These are phyloP conservation scores for Diutina rugosa DNA, from an alignment of 1,139 yeast genomes.

Conservation along the genomic window DNA sequence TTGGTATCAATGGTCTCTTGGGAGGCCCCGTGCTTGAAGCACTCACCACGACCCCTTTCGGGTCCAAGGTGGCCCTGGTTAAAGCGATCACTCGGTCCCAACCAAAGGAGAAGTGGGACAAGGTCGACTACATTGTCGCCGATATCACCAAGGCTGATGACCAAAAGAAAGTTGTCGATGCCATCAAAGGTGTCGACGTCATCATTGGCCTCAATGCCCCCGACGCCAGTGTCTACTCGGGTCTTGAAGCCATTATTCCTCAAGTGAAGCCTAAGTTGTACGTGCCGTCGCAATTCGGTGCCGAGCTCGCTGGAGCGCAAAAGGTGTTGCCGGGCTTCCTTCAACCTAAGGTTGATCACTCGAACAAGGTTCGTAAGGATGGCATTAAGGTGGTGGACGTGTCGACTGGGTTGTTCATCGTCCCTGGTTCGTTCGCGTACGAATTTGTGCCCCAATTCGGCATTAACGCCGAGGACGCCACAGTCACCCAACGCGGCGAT, in stretches of 20 bases:
- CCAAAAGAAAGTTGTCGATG: conserved; percentile 10
- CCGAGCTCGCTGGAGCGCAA: conserved; percentile 14
- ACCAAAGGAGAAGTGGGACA: conserved; percentile 17
- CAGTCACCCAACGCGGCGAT: conserved; percentile 30
- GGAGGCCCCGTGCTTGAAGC: conserved; percentile 37
- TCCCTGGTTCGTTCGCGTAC: conserved; percentile 23
- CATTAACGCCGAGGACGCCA: conserved; percentile 17
- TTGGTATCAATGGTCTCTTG: conserved; percentile 41
- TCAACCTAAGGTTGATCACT: conserved; percentile 23
- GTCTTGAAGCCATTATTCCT: conserved; percentile 20
- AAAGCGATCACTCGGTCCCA: conserved; percentile 35
- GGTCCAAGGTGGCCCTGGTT: conserved; percentile 34
- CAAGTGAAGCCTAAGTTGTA: conserved; percentile 36
- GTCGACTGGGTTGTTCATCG: conserved; percentile 29
- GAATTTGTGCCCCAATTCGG: conserved; percentile 26
- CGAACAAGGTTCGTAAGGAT: conserved; percentile 22
- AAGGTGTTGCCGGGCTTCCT: conserved; percentile 22
- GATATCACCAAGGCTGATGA: conserved; percentile 15
- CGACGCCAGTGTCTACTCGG: conserved; percentile 12
- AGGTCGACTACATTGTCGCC: conserved; percentile 26
- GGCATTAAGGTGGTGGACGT: conserved; percentile 45
- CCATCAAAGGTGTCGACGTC: conserved; percentile 37
- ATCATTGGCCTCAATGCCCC: conserved; percentile 31
- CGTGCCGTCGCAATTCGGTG: conserved; percentile 55
- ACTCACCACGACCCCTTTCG: conserved; percentile 28